Percentiles rank a stretch among this genome's conserved stretches.
phyloP scores from a whole-genome alignment of 2,329 filamentous ascomycete genomes.

The Balansia obtecta region DNA sequence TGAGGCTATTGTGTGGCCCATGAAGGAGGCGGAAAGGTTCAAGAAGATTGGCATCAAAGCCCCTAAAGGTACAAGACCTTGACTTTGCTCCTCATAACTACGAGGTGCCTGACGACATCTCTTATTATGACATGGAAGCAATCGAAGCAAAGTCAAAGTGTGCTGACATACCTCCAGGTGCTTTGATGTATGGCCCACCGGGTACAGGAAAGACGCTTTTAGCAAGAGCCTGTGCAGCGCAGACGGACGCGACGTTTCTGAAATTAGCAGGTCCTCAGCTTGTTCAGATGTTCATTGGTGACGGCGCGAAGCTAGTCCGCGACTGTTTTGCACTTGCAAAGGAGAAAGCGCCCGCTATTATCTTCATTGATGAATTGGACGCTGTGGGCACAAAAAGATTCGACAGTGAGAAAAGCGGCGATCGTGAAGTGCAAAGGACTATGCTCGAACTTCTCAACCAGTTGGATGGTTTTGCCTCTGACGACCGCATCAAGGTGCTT shows the following conservation, averaged over 20 bases:
- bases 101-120: neutral
- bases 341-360: conserved; percentile 97
- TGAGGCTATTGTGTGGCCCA: conserved; percentile 97
- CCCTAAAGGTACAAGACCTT: conserved; percentile 70
- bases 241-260: conserved; percentile 96
- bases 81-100: neutral
- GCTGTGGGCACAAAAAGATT: conserved; percentile 98
- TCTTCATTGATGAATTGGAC: conserved; percentile 98
- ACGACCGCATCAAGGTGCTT: conserved; percentile 92
- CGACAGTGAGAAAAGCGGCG: conserved; percentile 95
- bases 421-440: conserved; percentile 93
- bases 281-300: conserved; percentile 99
- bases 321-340: conserved; percentile 97
- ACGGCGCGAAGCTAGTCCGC: conserved; percentile 92
- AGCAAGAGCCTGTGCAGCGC: conserved; percentile 88
- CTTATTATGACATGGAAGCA: neutral
- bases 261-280: conserved; percentile 96
- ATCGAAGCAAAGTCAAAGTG: neutral
- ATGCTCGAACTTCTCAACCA: conserved; percentile 99
- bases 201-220: conserved; percentile 87
- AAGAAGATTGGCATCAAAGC: conserved; percentile 99
- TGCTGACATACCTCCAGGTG: conserved; percentile 53
- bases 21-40: conserved; percentile 98
- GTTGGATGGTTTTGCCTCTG: conserved; percentile 92
- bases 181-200: conserved; percentile 92